A percentile compares a stretch with the other conserved stretches of the same genome.
phyloP scores from a whole-genome alignment of 2,329 filamentous ascomycete species.

The Alternaria gaisen region DNA sequence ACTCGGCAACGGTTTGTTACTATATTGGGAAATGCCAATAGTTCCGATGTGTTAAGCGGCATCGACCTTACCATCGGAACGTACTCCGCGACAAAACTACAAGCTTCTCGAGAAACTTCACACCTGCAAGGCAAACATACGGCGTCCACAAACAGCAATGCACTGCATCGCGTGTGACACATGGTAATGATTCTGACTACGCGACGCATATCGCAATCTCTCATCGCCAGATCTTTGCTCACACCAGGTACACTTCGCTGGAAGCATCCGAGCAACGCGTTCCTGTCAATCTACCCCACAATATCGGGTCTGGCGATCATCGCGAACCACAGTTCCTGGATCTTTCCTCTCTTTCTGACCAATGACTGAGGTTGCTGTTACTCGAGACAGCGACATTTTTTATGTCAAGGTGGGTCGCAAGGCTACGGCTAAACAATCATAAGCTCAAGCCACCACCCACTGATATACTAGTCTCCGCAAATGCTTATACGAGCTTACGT shows the following conservation, averaged over 20 bases:
- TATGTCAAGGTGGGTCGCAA: conserved; percentile 5
- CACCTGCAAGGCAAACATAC: neutral
- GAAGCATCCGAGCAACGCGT: neutral
- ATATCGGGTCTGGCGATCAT: conserved; percentile 4
- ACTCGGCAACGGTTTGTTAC: conserved; percentile 18
- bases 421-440: neutral
- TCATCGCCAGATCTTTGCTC: too few relatives aligned
- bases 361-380: conserved; percentile 28
- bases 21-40: conserved; percentile 17
- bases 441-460: neutral
- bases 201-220: neutral
- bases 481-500: conserved; percentile 14
- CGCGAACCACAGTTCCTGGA: neutral
- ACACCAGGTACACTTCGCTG: neutral
- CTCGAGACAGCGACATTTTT: conserved; percentile 19
- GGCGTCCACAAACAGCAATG: neutral
- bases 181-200: neutral
- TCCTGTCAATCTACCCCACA: conserved; percentile 16
- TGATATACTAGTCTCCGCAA: conserved; percentile 6
- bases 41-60: neutral
- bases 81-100: neutral
- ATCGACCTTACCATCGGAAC: conserved; percentile 11
- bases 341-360: neutral
- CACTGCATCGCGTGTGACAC: neutral
- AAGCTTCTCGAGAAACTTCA: neutral